Conservation (phyloP, 306 rosid species). For the Cicer judaicum region DNA sequence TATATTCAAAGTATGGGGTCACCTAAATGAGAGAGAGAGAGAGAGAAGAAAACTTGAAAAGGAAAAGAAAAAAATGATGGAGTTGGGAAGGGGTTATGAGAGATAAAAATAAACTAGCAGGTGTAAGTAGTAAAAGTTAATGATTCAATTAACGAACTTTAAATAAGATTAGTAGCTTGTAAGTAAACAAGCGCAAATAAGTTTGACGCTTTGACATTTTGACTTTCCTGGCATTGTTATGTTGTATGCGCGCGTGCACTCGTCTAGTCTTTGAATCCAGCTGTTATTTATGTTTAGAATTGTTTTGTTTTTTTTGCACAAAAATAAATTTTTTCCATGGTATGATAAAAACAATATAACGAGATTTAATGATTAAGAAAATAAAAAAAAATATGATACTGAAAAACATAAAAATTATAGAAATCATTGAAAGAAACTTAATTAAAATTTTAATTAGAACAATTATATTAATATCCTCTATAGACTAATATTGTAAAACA, state of each 20-base stretch:
- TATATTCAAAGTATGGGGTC: constrained; percentile 45
- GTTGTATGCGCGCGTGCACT: constrained; percentile 40
- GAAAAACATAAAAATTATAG: too few species aligned
- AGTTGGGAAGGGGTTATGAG: constrained; percentile 39
- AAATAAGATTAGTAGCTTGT: not conserved
- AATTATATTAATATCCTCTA: too few species aligned
- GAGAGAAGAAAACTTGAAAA: constrained; percentile 23
- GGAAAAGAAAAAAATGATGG: constrained; percentile 44
- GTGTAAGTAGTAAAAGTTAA: constrained; percentile 19
- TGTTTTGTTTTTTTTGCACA: too few species aligned
- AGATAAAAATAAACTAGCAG: constrained; percentile 15
- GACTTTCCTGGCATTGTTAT: constrained; percentile 57
- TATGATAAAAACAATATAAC: too few species aligned
- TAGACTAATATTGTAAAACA: too few species aligned
- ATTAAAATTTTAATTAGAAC: too few species aligned
- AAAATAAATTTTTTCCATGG: too few species aligned
- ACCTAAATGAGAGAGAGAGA: constrained; percentile 24
- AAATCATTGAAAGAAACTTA: too few species aligned
- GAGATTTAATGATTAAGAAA: too few species aligned
- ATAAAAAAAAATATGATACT: too few species aligned
- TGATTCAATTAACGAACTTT: constrained; percentile 43
- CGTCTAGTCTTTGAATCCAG: not conserved
- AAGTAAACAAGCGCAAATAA: constrained; percentile 46
- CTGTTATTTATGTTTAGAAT: not conserved
- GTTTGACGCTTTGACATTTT: constrained; percentile 72